Evolutionary conservation across 176 grass and related monocot genomes (phyloP), one percentile per base, ranked within the genome.

Genomic region (Raddia distichophylla): DNA sequence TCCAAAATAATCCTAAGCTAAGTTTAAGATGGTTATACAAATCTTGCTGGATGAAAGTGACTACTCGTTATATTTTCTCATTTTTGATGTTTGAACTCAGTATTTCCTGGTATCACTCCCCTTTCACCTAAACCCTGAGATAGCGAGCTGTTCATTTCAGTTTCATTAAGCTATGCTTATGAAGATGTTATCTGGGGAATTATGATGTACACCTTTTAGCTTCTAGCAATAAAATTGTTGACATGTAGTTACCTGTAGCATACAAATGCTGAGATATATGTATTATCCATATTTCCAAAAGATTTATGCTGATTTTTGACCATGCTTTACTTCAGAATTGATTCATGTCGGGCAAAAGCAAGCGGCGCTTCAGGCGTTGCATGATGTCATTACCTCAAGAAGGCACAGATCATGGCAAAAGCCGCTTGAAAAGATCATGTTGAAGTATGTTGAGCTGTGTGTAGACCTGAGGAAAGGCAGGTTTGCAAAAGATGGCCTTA

Each of bases 281-380:
- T 17, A 5, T 6, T 22, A 72, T 71, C 8, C 55, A 13, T 60
- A 9, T 58, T 67, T 61, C 9, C 27, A 27, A 2, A 44, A 5
- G 0, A 55, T 75, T 64, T 69, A 84, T 7, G 12, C 33, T 86
- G 48, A 73, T 86, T 16, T 8, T 60, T 9, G 19, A 54, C 51
- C 37, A 5, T 84, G n/a, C 8, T 80, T 42, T 74, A 22, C 55
- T 88, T 77, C 89, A 99, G 93, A 99, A 51, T 84, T 99, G 67
- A 87, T 95, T 75, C 89, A 99, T 93, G 96, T 99, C 85, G 96
- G 96, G 18, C 92, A 99, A 76, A 95, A 99, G 85, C 96, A 95
- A 85, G 96, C 96, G 13, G 93, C 93, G 6, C 60, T 99, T 33
- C 96, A 99, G 83, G 96, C 91, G 11, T 84, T 99, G 17, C 96